Conservation (phyloP, 306 rosid species). For the Dryas octopetala region DNA sequence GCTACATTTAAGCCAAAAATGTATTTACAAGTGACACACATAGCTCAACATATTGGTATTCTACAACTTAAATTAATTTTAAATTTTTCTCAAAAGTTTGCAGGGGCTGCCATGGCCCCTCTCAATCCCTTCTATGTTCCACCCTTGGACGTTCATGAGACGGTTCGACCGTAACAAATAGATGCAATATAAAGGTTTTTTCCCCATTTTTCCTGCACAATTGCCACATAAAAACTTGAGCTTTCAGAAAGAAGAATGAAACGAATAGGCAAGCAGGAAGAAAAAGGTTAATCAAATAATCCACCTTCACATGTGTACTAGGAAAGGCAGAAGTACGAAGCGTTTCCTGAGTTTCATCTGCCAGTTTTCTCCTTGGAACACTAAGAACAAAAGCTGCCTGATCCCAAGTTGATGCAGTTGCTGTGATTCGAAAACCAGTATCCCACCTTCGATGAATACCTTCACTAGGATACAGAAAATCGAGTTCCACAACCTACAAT, state of each 20-base stretch:
- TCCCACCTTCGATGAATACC: conserved; percentile 59
- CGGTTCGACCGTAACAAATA: conserved; percentile 89
- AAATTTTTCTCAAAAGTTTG: no score
- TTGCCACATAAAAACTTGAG: conserved; percentile 31
- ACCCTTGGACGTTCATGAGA: conserved; percentile 51
- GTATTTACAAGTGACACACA: no score
- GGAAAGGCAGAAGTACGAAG: conserved; percentile 94
- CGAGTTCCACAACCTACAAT: conserved; percentile 51
- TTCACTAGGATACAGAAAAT: conserved; percentile 56
- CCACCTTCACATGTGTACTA: conserved; percentile 86
- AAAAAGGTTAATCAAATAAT: conserved; percentile 12
- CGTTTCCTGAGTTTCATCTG: conserved; percentile 97
- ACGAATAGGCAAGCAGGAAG: not conserved
- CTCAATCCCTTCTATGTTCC: no score
- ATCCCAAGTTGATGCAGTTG: conserved; percentile 91
- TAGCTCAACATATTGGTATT: no score
- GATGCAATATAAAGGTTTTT: conserved; percentile 87
- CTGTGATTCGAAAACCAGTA: conserved; percentile 73
- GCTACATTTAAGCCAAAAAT: no score
- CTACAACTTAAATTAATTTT: no score
- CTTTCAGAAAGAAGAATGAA: not conserved
- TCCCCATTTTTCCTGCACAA: conserved; percentile 87
- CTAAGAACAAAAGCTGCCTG: conserved; percentile 91
- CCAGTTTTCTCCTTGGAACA: conserved; percentile 75
- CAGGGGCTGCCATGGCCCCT: no score